Base-by-base conservation (phyloP, 495 filamentous ascomycete genomes). In the Annulohypoxylon moriforme region DNA sequence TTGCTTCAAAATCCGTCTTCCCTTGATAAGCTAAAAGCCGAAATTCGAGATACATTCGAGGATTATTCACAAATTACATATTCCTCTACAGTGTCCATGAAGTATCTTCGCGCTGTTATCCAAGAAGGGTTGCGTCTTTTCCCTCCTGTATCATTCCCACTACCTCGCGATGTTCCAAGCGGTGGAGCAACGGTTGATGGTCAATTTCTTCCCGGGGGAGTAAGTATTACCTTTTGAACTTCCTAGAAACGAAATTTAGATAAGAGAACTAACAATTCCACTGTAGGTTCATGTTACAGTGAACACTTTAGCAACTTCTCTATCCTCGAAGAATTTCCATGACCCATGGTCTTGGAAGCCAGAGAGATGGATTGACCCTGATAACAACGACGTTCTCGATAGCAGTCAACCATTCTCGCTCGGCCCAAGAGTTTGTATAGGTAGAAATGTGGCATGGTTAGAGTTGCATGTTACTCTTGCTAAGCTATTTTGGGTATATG, bases 41-140 rank as follows among this genome's bases (percentile, higher is more conserved):
- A 88, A 53, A 78, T 86, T 13, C 80, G 85, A 8, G 58, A 61
- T 0, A 46, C 76, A 0, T 88, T 85, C 70, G 18, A 66, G 0
- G 36, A 65, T 3, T 63, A 77, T 5, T 74, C 77, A 0, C 81
- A 86, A 0, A 79, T 81, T 46, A 68, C 67, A 7, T 60, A 69
- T 18, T 36, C 46, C 8, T 69, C 76, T 10, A 76, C 73, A 0
- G 25, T 47, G 5, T 27, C 78, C 4, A 67, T 85, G 9, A 58
- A 73, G 1, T 84, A 82, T 67, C 75, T 83, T 1, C 77, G 76
- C 24, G 82, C 79, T 0, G 78, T 84, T 10, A 79, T 86, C 24
- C 69, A 82, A n/a, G 84, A 85, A 66, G 79, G 72, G 1, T 57
- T 86, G 16, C 77, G 83, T 0, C 36, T 86, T 5, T 77, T 72